Evolutionary conservation across 2,329 filamentous ascomycete species (phyloP).

Genomic region (Sclerotinia subarctica): DNA sequence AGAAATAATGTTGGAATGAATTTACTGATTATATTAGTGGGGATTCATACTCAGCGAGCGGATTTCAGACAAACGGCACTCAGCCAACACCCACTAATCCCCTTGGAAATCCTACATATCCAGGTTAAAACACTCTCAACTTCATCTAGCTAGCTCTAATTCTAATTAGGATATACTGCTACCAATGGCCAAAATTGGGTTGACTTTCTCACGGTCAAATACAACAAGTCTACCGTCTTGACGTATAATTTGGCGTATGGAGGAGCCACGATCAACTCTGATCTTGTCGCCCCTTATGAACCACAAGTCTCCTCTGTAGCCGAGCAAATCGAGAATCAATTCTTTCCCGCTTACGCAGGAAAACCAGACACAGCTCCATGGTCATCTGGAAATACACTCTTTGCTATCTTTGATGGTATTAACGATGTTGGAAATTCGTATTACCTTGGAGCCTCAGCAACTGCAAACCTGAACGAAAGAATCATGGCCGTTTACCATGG

Average conservation of each 20-base stretch:
- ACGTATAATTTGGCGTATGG: constrained; percentile 53
- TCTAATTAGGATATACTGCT: constrained; percentile 34
- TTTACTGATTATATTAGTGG: constrained; percentile 35
- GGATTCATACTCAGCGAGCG: constrained; percentile 43
- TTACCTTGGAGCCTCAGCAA: constrained; percentile 37
- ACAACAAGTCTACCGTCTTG: constrained; percentile 45
- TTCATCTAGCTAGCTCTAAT: not conserved
- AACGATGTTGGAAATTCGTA: constrained; percentile 54
- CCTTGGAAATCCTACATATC: constrained; percentile 42
- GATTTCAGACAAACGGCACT: constrained; percentile 39
- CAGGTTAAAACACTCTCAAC: constrained; percentile 30
- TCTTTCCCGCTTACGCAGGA: constrained; percentile 42
- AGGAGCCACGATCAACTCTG: constrained; percentile 42
- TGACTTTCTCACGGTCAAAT: constrained; percentile 47
- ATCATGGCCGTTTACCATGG: constrained; percentile 46
- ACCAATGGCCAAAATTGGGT: constrained; percentile 54
- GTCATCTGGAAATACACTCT: constrained; percentile 29
- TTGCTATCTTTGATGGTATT: constrained; percentile 49
- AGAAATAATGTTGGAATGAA: not conserved
- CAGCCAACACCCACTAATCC: constrained; percentile 41
- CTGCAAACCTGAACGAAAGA: constrained; percentile 39
- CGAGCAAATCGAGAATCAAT: constrained; percentile 43
- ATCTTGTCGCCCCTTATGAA: constrained; percentile 40
- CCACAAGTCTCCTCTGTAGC: constrained; percentile 41
- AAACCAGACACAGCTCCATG: constrained; percentile 31